phyloP scores from a whole-genome alignment of 306 rosid genomes.

The Sophora flavescens region DNA sequence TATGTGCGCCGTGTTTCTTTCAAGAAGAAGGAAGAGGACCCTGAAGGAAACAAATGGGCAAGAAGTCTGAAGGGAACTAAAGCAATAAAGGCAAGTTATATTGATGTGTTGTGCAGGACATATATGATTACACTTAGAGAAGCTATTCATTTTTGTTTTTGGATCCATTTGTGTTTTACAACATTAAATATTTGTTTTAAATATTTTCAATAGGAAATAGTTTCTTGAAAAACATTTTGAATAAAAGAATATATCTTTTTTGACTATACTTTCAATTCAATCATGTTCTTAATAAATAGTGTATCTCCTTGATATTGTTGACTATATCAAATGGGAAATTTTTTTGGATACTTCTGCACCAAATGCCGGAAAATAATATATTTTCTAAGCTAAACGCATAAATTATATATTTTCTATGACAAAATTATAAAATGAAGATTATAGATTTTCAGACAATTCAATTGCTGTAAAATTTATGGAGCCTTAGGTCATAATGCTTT shows the following conservation, averaged over 20 bases:
- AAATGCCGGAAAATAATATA: constrained; percentile 12
- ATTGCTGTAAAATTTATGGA: constrained; percentile 4
- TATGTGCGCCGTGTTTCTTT: constrained; percentile 63
- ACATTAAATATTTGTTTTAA: not conserved
- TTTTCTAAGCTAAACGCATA: constrained; percentile 12
- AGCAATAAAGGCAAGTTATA: constrained; percentile 74
- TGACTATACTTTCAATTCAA: constrained; percentile 15
- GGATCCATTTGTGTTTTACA: constrained; percentile 27
- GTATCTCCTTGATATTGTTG: not conserved
- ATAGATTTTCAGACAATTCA: not conserved
- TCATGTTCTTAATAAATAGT: constrained; percentile 12
- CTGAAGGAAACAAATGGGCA: constrained; percentile 98
- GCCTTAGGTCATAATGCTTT: not conserved
- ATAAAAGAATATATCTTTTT: not conserved
- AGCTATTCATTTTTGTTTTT: constrained; percentile 30
- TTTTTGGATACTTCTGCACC: not conserved
- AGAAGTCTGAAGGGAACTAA: constrained; percentile 79
- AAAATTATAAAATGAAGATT: constrained; percentile 3
- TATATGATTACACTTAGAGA: constrained; percentile 15
- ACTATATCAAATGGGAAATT: not conserved
- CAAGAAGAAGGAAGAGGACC: constrained; percentile 81
- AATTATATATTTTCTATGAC: not conserved
- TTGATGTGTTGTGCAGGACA: not conserved
- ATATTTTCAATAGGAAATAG: not conserved
- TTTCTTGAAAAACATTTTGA: not conserved